Base-by-base conservation (phyloP, 2,329 filamentous ascomycete genomes). In the Intubia oerlemansii region DNA sequence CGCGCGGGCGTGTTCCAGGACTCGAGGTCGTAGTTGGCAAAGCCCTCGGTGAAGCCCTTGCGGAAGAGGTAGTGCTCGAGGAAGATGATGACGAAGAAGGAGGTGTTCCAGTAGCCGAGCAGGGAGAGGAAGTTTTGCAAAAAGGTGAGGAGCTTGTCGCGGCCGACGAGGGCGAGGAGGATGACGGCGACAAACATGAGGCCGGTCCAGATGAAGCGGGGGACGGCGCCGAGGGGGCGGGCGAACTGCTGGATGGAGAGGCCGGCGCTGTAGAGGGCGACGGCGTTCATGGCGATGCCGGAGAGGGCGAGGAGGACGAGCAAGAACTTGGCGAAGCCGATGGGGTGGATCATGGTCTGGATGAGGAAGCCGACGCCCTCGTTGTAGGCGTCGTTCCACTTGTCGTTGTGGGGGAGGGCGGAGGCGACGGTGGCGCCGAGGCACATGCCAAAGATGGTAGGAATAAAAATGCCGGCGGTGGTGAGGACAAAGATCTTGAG, bases 371-470 rank as follows among this genome's bases (percentile, higher is more conserved):
- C 66, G 1, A 66, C 58, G 22, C 58, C 62, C 25, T 47, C 38
- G 4, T 59, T 50, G 40, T 70, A 69, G 3, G 54, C 63, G 4
- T 48, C 52, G n/a, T 51, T 38, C 66, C 66, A 72, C 4, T 47
- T 47, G 0, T 59, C 53, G 5, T 62, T 53, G 38, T 57, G 63
- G 17, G 59, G 49, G 3, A 67, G 54, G 15, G 66, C 64, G 4
- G 65, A 66, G 12, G 59, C 66, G 27, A 75, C 66, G 9, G 67
- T 67, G 8, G 68, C 63, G 7, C 69, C 69, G 0, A 74, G 57
- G 2, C 54, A 56, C 66, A 75, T 73, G 32, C 56, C 56, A 29
- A 62, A 50, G 24, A 49, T 54, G 0, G 57, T 62, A 1, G 57
- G 57, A 9, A 61, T 44, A 9, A 41, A 40, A 36, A 61, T 56